Percentiles rank a stretch among this genome's conserved stretches.
These are phyloP conservation scores for Microcyclospora pomicola DNA, from an alignment of 2,329 filamentous ascomycete species.

Conservation along the genomic window DNA sequence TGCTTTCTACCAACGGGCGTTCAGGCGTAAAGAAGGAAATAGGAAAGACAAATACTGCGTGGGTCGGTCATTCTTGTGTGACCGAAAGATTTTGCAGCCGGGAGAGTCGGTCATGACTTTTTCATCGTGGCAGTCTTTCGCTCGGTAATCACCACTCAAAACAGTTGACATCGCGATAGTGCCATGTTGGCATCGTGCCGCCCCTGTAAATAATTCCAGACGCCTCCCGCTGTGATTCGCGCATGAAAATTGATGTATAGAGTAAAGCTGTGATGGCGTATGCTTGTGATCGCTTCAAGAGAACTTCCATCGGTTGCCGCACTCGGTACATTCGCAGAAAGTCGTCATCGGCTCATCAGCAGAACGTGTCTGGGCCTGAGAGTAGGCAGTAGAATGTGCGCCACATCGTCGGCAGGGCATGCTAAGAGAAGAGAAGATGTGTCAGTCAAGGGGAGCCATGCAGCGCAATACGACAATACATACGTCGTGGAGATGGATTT, in stretches of 20 bases:
- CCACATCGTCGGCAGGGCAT: slow-evolving; percentile 86
- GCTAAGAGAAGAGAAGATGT: slow-evolving; percentile 40
- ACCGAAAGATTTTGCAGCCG: no score
- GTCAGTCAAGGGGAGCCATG: not conserved
- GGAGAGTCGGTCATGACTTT: no score
- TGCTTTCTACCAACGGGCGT: no score
- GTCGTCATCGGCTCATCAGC: slow-evolving; percentile 75
- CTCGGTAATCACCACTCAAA: no score
- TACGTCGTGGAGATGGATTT: slow-evolving; percentile 53
- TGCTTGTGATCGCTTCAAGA: slow-evolving; percentile 14
- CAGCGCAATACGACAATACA: slow-evolving; percentile 3
- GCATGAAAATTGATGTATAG: not conserved
- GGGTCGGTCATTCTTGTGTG: no score
- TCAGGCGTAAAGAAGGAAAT: no score
- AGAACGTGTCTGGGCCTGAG: slow-evolving; percentile 85
- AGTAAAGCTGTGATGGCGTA: not conserved
- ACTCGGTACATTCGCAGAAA: slow-evolving; percentile 41
- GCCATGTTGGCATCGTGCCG: no score
- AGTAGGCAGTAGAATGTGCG: slow-evolving; percentile 89
- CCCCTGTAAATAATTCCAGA: no score
- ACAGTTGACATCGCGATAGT: no score
- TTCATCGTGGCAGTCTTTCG: no score
- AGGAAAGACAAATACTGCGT: no score
- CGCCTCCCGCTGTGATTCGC: no score
- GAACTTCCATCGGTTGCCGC: slow-evolving; percentile 39